Conservation (phyloP, 176 grass and related monocot genomes). For the Carex pumila region DNA sequence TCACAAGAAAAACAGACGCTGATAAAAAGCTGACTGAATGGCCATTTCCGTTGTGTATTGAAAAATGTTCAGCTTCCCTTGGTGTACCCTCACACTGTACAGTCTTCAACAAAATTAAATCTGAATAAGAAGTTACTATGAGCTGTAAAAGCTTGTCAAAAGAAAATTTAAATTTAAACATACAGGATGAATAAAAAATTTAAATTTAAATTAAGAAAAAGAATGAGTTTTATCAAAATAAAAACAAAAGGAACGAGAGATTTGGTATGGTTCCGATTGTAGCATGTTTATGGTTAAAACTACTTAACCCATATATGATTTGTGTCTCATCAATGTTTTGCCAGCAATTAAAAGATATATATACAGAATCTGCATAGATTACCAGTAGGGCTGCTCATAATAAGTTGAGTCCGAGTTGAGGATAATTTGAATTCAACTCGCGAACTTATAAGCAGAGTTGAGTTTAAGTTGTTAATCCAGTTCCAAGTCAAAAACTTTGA, state of each 20-base stretch:
- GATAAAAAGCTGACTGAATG: neutral
- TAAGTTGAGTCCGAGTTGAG: too few species aligned
- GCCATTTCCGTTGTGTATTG: neutral
- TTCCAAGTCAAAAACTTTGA: too few species aligned
- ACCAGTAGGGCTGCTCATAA: too few species aligned
- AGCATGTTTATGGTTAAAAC: too few species aligned
- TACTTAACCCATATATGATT: too few species aligned
- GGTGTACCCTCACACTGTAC: neutral
- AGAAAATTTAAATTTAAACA: neutral
- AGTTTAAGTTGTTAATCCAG: too few species aligned
- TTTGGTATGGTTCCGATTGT: too few species aligned
- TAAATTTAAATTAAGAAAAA: neutral
- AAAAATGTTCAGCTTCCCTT: neutral
- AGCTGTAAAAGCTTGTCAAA: neutral
- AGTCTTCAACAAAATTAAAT: neutral
- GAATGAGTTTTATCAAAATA: neutral
- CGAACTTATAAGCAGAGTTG: too few species aligned
- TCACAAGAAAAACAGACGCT: constrained; percentile 1
- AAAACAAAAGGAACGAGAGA: neutral
- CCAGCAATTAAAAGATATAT: too few species aligned
- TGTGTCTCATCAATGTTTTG: too few species aligned
- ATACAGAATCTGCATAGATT: too few species aligned
- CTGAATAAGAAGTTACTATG: neutral
- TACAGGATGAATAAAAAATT: neutral
- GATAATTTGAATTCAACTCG: too few species aligned